These are phyloP conservation scores for Starmerella bombicola DNA, from an alignment of 805 yeast species.

Conservation along the genomic window DNA sequence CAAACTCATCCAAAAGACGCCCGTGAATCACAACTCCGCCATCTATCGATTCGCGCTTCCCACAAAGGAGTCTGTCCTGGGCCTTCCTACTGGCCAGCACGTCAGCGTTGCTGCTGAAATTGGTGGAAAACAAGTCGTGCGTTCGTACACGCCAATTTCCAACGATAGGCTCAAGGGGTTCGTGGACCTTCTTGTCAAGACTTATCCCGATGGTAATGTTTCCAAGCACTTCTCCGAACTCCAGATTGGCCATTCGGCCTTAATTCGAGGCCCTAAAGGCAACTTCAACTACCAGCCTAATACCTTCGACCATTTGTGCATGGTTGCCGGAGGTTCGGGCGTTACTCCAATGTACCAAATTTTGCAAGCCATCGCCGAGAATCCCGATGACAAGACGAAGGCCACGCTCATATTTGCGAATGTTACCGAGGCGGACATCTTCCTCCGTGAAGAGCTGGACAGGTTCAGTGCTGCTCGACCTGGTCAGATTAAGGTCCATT, in stretches of 20 bases:
- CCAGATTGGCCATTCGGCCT: slow-evolving; percentile 65
- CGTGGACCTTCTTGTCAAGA: slow-evolving; percentile 73
- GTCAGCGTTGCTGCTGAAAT: slow-evolving; percentile 65
- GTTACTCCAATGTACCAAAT: slow-evolving; percentile 84
- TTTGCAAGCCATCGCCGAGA: slow-evolving; percentile 61
- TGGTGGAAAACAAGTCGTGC: slow-evolving; percentile 64
- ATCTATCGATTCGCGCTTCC: slow-evolving; percentile 74
- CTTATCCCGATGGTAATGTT: slow-evolving; percentile 75
- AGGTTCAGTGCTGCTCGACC: slow-evolving; percentile 37
- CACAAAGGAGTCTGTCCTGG: slow-evolving; percentile 55
- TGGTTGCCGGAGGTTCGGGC: slow-evolving; percentile 97
- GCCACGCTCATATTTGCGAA: slow-evolving; percentile 71
- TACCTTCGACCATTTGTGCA: slow-evolving; percentile 58
- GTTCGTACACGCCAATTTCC: slow-evolving; percentile 86
- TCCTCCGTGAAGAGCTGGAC: slow-evolving; percentile 70
- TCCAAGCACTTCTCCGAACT: slow-evolving; percentile 61
- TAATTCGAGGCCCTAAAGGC: slow-evolving; percentile 73
- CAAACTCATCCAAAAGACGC: slow-evolving; percentile 65
- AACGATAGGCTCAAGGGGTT: slow-evolving; percentile 56
- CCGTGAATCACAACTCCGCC: slow-evolving; percentile 68
- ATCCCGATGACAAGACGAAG: slow-evolving; percentile 69
- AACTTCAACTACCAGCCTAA: slow-evolving; percentile 71
- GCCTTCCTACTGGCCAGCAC: slow-evolving; percentile 91
- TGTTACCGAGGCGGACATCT: slow-evolving; percentile 64
- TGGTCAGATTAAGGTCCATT: slow-evolving; percentile 44